Evolutionary conservation across 2,329 filamentous ascomycete genomes (phyloP).

Genomic region (Hypoxylon sp.): DNA sequence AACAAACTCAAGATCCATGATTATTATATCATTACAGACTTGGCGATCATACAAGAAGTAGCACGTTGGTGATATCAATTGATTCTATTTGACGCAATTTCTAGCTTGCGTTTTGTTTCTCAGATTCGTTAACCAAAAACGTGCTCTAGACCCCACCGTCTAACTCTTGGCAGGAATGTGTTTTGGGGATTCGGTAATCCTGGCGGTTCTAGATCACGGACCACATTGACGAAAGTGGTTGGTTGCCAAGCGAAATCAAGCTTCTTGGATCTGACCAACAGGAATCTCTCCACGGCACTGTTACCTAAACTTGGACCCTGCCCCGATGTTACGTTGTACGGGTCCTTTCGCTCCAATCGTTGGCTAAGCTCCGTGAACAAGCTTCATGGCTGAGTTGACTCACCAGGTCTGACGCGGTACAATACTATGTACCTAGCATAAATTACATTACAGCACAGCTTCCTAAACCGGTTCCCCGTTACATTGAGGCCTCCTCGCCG

Average conservation of each 20-base stretch:
- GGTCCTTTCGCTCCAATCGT: conserved; percentile 12
- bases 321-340: conserved; percentile 18
- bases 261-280: conserved; percentile 38
- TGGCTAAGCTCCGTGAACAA: conserved; percentile 5
- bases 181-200: conserved; percentile 21
- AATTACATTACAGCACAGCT: conserved; percentile 29
- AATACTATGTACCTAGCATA: not conserved
- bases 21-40: conserved; percentile 37
- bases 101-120: conserved; percentile 1
- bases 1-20: conserved; percentile 10
- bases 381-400: conserved; percentile 15
- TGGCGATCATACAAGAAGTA: conserved; percentile 31
- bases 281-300: conserved; percentile 27
- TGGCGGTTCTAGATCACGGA: conserved; percentile 37
- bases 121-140: not conserved
- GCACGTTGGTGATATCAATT: conserved; percentile 28
- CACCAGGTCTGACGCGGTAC: not conserved
- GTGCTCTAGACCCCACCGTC: conserved; percentile 28
- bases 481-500: conserved; percentile 45
- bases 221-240: conserved; percentile 23
- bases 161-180: conserved; percentile 31
- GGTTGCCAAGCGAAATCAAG: conserved; percentile 45
- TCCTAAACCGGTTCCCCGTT: conserved; percentile 20
- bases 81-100: conserved; percentile 24
- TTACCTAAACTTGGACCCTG: not conserved